Conservation (phyloP, 1,139 yeast species). For the Yamadazyma aaseri region DNA sequence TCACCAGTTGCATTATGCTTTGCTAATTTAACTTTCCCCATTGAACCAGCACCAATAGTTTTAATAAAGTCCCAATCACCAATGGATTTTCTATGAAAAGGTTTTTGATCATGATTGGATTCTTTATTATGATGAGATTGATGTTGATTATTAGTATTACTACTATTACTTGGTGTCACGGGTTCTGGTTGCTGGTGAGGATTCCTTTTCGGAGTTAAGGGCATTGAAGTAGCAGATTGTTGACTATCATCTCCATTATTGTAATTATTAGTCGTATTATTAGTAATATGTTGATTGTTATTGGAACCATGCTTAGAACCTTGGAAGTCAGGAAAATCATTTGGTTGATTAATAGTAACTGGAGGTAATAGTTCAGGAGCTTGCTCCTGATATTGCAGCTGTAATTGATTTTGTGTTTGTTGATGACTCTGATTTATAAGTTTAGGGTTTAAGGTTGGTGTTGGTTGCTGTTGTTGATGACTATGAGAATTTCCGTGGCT, state of each 20-base stretch:
- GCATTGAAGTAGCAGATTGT: no score
- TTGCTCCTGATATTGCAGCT: not conserved
- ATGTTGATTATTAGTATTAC: constrained; percentile 4
- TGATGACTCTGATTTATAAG: constrained; percentile 8
- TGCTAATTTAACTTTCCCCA: constrained; percentile 98
- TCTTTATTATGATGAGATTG: constrained; percentile 13
- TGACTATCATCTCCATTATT: no score
- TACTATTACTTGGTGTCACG: constrained; percentile 3
- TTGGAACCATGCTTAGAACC: constrained; percentile 14
- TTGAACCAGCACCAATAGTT: constrained; percentile 96
- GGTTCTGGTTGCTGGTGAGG: not conserved
- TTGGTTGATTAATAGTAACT: constrained; percentile 18
- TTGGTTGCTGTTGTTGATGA: not conserved
- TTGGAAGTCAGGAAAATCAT: no score
- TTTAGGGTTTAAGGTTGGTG: constrained; percentile 11
- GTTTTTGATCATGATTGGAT: constrained; percentile 39
- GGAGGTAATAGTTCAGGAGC: constrained; percentile 23
- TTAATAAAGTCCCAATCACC: constrained; percentile 98
- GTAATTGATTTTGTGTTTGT: not conserved
- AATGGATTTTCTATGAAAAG: constrained; percentile 80
- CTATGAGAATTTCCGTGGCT: no score
- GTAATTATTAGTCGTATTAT: no score
- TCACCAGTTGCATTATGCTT: constrained; percentile 80
- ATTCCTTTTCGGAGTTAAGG: no score
- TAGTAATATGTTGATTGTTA: no score